Conservation (phyloP, 2,329 filamentous ascomycete species). For the Colletotrichum filicis region DNA sequence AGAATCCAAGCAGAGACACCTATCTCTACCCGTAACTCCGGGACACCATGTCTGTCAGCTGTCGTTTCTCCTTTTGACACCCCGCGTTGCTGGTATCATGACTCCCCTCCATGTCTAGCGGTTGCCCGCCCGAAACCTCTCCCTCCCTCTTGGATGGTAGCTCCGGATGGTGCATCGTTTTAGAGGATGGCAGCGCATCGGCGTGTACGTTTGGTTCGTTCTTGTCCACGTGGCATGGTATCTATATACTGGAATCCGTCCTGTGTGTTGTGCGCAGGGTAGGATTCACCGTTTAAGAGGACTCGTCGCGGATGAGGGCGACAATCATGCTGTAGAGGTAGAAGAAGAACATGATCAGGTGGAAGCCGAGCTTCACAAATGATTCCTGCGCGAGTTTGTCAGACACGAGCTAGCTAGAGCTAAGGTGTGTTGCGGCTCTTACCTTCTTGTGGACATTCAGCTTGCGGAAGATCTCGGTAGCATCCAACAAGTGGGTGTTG, state of each 20-base stretch:
- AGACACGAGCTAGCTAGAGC: background rate
- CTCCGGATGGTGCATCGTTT: slow-evolving; percentile 9
- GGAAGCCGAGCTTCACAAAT: slow-evolving; percentile 98
- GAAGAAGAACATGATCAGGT: slow-evolving; percentile 99
- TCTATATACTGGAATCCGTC: slow-evolving; percentile 34
- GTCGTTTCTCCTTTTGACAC: slow-evolving; percentile 1
- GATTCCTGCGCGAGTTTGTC: slow-evolving; percentile 77
- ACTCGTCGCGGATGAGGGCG: slow-evolving; percentile 94
- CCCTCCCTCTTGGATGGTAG: slow-evolving; percentile 17
- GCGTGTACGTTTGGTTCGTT: slow-evolving; percentile 1
- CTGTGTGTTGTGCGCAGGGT: slow-evolving; percentile 28
- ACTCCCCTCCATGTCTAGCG: slow-evolving; percentile 28
- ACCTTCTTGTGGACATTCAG: slow-evolving; percentile 99
- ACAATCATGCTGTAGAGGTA: slow-evolving; percentile 99
- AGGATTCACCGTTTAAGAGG: slow-evolving; percentile 69
- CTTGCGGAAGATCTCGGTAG: slow-evolving; percentile 99
- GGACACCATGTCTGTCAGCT: slow-evolving; percentile 15
- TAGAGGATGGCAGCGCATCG: background rate
- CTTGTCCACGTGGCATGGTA: slow-evolving; percentile 23
- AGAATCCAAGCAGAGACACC: slow-evolving; percentile 21
- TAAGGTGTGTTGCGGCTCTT: slow-evolving; percentile 31
- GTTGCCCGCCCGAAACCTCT: slow-evolving; percentile 20
- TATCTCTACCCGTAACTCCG: slow-evolving; percentile 16
- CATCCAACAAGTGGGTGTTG: slow-evolving; percentile 96
- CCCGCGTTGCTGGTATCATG: slow-evolving; percentile 34